Base-by-base conservation (phyloP, 768 basidiomycete species). In the Pisolithus orientalis region DNA sequence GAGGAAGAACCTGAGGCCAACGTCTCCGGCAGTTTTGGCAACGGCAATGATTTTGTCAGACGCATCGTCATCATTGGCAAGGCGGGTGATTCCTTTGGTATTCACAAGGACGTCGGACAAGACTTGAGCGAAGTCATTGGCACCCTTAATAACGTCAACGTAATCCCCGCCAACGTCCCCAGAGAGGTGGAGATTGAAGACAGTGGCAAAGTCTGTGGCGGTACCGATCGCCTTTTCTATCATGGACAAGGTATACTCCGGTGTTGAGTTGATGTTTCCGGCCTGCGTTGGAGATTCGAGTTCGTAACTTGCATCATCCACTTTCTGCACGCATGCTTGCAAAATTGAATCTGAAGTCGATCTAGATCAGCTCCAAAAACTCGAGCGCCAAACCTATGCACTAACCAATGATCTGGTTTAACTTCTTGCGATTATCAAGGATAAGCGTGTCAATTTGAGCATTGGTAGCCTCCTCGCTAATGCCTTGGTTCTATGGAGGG, bases 391-490 rank as follows among this genome's bases (percentile, higher is more conserved):
- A 16, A 10, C 28, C 3, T 7, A 0, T 53, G n/a, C 25, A 14
- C 11, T 11, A 31, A 90, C 91, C 90, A 62, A 99, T 98, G 65
- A 99, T 94, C 61, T 92, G 81, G 70, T 99, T 98, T 58, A 99
- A 76, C 71, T 98, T 95, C 78, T 98, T 98, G 66, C 94, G 83
- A 66, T 95, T 88, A 64, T 99, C 96, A 50, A 99, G 76, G 55
- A 99, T 94, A 61, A 99, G 79, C 2, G 85, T 95, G 66, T 98
- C 95, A 61, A 99, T 94, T 68, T 98, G 93, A n/a, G 92, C 89
- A 64, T 91, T 90, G 54, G 90, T 93, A 0, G 94, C 92, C 58
- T 90, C 87, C 60, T 93, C 92, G 25, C 83, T 80, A 32, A 94
- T 72, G 47, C 86, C 87, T 72, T 91, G 88, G 54, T 76, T 85